Base-by-base conservation (phyloP, 805 yeast genomes). In the Ogataea methanolica region DNA sequence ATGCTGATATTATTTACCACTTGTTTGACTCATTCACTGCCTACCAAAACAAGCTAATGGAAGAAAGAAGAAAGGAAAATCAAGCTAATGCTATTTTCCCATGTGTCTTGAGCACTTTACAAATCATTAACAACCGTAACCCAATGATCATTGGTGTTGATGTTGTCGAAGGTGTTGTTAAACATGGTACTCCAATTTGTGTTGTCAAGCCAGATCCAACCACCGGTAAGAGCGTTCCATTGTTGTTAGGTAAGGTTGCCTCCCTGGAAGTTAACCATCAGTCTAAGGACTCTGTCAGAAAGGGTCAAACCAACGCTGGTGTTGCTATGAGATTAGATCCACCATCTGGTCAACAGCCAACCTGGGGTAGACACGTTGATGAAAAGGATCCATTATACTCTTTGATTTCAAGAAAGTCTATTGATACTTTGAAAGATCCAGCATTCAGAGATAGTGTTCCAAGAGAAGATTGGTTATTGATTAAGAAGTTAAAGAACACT, bases 121-220 rank as follows among this genome's bases (percentile, higher is more conserved):
- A 94, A 74, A 88, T 94, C 65, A 94, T 94, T 69, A 94, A 94
- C 83, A 92, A 92, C 75, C 88, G 99, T 72, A 89, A 91, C 68
- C 99, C 99, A 53, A 94, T 94, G 98, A 91, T 94, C 64, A 88
- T 94, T 63, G 99, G 99, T 82, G 98, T 94, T 49, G 99, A 94
- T 66, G 96, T 94, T 50, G 68, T 80, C 40, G 98, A 94, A 65
- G 99, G 99, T 62, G 75, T 85, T 41, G 78, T 94, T 39, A 81
- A 91, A 53, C 69, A 87, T 39, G 99, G 99, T 49, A 91, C 99
- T 6, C 99, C 99, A 53, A 88, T 94, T 50, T 85, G 96, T 73
- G 90, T 92, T 26, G 97, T 94, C 41, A 90, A 89, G 68, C 72
- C 75, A 39, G 97, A 92, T 65, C 96, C 97, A 39, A 76, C 75